Base-by-base conservation (phyloP, 108 stramenopile genomes). In the Cafeteria roenbergensis region DNA sequence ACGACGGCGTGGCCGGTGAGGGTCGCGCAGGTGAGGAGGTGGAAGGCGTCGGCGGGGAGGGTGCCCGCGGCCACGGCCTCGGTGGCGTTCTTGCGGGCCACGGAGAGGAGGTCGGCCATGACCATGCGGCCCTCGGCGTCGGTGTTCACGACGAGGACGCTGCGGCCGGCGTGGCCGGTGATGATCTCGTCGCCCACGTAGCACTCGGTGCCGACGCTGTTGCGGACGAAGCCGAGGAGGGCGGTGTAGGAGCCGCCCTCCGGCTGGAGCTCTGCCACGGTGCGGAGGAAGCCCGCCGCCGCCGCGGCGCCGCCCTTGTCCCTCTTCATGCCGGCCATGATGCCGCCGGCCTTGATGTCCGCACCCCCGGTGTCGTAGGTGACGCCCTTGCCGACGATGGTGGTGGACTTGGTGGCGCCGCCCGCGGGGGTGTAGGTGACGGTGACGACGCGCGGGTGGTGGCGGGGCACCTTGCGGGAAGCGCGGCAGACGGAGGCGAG, bases 61-160 rank as follows among this genome's bases (percentile, higher is more conserved):
- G 59, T 3, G 59, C 37, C 34, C 8, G 34, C 17, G 59, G 22
- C 36, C 2, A 21, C 24, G 36, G 36, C 59, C 59, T 61, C 37
- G 17, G 17, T 6, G 12, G 17, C 42, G 42, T 17, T 6, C 12
- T 6, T 48, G 37, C 59, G 59, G 59, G 48, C 30, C 6, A 21
- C 29, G 33, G 57, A 37, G 31, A 67, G 34, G 8, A 35, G 30
- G 28, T 67, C 66, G 26, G 20, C 54, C 52, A 58, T 36, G 57
- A 67, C 57, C 38, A 67, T 56, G 30, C 66, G 53, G 17, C 66
- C 66, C 36, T 67, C 66, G 9, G 66, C 66, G 58, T 67, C 66
- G 37, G 66, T 67, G 59, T 67, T 67, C 31, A 67, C 66, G 35
- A 67, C 58, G 17, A 59, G 57, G n/a, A 67, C 25, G 22, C 57